phyloP scores from a whole-genome alignment of 225 moss, liverwort and hornwort species.

The Sphagnum tenellum region DNA sequence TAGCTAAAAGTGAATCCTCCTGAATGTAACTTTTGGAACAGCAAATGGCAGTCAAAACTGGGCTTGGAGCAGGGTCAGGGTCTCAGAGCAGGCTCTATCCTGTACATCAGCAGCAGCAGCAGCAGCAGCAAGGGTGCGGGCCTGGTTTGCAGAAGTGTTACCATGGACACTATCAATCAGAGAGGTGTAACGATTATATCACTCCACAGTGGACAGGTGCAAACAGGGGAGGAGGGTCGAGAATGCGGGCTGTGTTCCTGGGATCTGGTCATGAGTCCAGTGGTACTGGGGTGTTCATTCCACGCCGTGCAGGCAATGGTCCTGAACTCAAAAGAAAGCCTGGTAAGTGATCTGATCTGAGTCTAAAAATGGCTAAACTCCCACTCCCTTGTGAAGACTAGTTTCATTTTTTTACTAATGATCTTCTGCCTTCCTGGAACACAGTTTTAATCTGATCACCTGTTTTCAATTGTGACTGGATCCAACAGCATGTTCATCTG shows the following conservation, averaged over 20 bases:
- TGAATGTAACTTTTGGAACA: conserved; percentile 11
- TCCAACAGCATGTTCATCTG: conserved; percentile 34
- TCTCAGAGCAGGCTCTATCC: conserved; percentile 5
- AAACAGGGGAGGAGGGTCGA: conserved; percentile 52
- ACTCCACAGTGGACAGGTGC: conserved; percentile 28
- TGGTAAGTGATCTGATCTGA: conserved; percentile 15
- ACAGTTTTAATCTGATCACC: neutral
- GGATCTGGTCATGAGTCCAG: conserved; percentile 71
- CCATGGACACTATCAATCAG: conserved; percentile 8
- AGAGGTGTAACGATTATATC: conserved; percentile 32
- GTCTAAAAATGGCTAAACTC: neutral
- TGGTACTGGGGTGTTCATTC: conserved; percentile 90
- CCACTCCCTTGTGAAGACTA: too few species aligned
- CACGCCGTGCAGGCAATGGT: conserved; percentile 33
- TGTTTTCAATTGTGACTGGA: neutral
- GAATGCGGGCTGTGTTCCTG: conserved; percentile 83
- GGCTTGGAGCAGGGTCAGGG: conserved; percentile 14
- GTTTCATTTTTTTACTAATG: neutral
- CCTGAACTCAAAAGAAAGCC: conserved; percentile 33
- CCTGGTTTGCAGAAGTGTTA: conserved; percentile 19
- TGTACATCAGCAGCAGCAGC: conserved; percentile 11
- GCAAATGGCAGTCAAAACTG: conserved; percentile 26
- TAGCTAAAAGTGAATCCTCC: too few species aligned
- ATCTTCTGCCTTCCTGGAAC: neutral
- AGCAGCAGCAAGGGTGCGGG: conserved; percentile 16